phyloP scores from a whole-genome alignment of 495 filamentous ascomycete species.

The Neurospora sp. region DNA sequence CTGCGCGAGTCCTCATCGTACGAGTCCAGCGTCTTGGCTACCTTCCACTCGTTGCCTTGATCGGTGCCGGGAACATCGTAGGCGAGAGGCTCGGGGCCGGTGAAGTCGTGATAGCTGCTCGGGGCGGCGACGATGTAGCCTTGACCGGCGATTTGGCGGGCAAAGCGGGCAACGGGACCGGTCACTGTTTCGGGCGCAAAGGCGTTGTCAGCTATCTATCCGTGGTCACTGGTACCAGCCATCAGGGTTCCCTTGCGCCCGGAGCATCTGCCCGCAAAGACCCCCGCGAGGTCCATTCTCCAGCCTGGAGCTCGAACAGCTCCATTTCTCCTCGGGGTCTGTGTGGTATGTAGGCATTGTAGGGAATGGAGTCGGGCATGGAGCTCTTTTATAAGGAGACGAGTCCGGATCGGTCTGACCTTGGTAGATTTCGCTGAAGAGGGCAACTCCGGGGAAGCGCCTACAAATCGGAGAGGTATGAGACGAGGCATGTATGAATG shows the following conservation, averaged over 20 bases:
- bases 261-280: background rate
- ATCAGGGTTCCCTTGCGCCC: background rate
- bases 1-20: slow-evolving; percentile 82
- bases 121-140: slow-evolving; percentile 91
- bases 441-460: slow-evolving; percentile 78
- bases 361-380: background rate
- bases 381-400: background rate
- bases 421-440: slow-evolving; percentile 97
- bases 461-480: slow-evolving; percentile 21
- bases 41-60: slow-evolving; percentile 76
- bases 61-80: slow-evolving; percentile 89
- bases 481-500: slow-evolving; percentile 3
- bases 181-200: slow-evolving; percentile 53
- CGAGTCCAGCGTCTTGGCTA: slow-evolving; percentile 73
- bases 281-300: background rate
- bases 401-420: slow-evolving; percentile 35
- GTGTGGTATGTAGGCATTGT: background rate
- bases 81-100: slow-evolving; percentile 68
- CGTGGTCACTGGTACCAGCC: background rate
- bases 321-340: background rate
- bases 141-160: slow-evolving; percentile 83
- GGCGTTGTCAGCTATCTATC: background rate
- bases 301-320: background rate
- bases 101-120: slow-evolving; percentile 89
- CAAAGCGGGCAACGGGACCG: slow-evolving; percentile 83